These are phyloP conservation scores for Ogataea pini DNA, from an alignment of 805 yeast genomes.

Conservation along the genomic window DNA sequence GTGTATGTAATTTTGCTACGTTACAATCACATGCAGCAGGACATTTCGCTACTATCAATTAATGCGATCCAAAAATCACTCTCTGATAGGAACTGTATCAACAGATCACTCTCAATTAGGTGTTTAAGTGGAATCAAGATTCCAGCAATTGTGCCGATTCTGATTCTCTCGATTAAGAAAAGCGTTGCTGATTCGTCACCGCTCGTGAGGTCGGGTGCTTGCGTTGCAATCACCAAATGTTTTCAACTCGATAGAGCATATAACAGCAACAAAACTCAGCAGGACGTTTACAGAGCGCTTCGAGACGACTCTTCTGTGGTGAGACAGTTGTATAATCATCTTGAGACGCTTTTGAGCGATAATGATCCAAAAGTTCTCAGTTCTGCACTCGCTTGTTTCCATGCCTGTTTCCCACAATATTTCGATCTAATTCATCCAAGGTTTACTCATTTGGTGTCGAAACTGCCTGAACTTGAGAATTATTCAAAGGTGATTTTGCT, in stretches of 20 bases:
- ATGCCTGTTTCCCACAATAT: slow-evolving; percentile 53
- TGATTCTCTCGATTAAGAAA: slow-evolving; percentile 70
- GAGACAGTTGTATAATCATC: slow-evolving; percentile 50
- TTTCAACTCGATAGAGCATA: slow-evolving; percentile 36
- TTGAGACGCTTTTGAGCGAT: slow-evolving; percentile 64
- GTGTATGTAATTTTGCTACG: slow-evolving; percentile 74
- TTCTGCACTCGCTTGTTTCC: slow-evolving; percentile 60
- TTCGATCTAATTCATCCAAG: slow-evolving; percentile 72
- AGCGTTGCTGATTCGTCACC: slow-evolving; percentile 72
- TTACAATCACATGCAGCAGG: slow-evolving; percentile 83
- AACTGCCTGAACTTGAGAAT: slow-evolving; percentile 58
- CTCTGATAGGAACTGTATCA: slow-evolving; percentile 64
- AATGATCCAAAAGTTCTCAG: slow-evolving; percentile 66
- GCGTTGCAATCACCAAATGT: slow-evolving; percentile 69
- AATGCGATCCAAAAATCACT: slow-evolving; percentile 88
- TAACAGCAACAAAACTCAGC: slow-evolving; percentile 18
- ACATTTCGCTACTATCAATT: slow-evolving; percentile 83
- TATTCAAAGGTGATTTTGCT: slow-evolving; percentile 66
- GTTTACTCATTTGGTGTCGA: slow-evolving; percentile 46
- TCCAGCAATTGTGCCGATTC: slow-evolving; percentile 77
- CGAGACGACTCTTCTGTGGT: slow-evolving; percentile 39
- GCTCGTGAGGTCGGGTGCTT: slow-evolving; percentile 75
- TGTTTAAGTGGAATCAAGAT: slow-evolving; percentile 83
- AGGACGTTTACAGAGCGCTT: slow-evolving; percentile 14
- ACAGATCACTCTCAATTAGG: slow-evolving; percentile 72